Evolutionary conservation across 208 protist genomes (phyloP).

Genomic region (Leishmania guyanensis): DNA sequence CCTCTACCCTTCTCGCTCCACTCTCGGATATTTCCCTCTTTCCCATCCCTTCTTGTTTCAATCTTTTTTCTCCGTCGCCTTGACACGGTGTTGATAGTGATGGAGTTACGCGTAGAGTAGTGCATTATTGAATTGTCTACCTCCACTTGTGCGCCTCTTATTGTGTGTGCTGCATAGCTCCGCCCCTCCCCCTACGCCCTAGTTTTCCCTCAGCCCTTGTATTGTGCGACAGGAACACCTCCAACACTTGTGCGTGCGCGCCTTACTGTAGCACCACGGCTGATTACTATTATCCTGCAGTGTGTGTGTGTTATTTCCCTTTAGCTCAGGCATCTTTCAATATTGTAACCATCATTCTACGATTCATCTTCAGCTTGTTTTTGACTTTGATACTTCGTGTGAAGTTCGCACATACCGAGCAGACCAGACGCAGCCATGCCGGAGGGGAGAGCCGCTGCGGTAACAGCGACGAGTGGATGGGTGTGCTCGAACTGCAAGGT

Average conservation of each 20-base stretch:
- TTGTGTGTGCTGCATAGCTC: neutral
- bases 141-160: neutral
- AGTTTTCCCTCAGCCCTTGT: neutral
- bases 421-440: neutral
- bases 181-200: neutral
- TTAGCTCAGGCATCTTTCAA: neutral
- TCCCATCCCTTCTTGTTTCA: neutral
- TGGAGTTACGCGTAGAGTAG: neutral
- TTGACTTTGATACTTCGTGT: neutral
- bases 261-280: neutral
- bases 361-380: neutral
- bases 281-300: neutral
- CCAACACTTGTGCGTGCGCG: neutral
- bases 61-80: no score
- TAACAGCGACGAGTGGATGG: constrained; percentile 33
- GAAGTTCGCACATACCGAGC: neutral
- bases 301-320: neutral
- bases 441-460: neutral
- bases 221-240: neutral
- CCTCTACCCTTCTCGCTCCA: neutral
- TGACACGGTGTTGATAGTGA: neutral
- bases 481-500: constrained; percentile 61
- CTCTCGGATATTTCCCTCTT: neutral
- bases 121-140: neutral
- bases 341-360: neutral